Evolutionary conservation across 1,284 basidiomycete genomes (phyloP), one percentile per base, ranked within the genome.

Genomic region (Bjerkandera adusta): DNA sequence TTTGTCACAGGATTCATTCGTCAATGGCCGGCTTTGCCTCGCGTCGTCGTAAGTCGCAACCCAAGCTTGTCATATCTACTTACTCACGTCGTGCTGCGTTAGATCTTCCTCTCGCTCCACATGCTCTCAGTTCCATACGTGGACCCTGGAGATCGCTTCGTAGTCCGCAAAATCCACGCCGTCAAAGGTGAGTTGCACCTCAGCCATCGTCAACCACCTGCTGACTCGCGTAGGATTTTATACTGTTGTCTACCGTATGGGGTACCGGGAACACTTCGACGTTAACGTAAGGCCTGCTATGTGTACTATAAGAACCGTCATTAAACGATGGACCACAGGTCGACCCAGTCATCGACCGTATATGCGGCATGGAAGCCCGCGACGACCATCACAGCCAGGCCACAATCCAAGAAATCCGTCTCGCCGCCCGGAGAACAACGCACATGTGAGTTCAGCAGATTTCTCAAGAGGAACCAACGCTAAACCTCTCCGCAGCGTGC

Each of bases 61-160:
- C 11, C 7, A 21, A 16, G 5, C 13, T 15, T 25, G 6, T 34
- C 18, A 8, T 34, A 3, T 20, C 27, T 16, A 40, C 27, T 36
- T 26, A 22, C 20, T 44, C 24, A 8, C 12, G 16, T 24, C 1
- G 4, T 39, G n/a, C 45, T n/a, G n/a, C n/a, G n/a, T n/a, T n/a
- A 80, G 75, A 70, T 84, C 29, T 84, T 85, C 62, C 66, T 84
- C n/a, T 77, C 79, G 1, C 72, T 79, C 15, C 69, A 69, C 32
- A 64, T 78, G 25, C 65, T 79, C 3, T 75, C 77, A 1, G 63
- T 72, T 3, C 68, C 80, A 1, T 66, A 70, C 33, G 71, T 83
- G 10, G 58, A 69, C 0, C 44, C 57, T 1, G 67, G 71, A 18
- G 74, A 81, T 29, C 70, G 76, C 7, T 83, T 79, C 57, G 61